A percentile compares a stretch with the other conserved stretches of the same genome.
Evolutionary conservation across 202 grass and related monocot genomes (phyloP).

Genomic region (Setaria viridis): DNA sequence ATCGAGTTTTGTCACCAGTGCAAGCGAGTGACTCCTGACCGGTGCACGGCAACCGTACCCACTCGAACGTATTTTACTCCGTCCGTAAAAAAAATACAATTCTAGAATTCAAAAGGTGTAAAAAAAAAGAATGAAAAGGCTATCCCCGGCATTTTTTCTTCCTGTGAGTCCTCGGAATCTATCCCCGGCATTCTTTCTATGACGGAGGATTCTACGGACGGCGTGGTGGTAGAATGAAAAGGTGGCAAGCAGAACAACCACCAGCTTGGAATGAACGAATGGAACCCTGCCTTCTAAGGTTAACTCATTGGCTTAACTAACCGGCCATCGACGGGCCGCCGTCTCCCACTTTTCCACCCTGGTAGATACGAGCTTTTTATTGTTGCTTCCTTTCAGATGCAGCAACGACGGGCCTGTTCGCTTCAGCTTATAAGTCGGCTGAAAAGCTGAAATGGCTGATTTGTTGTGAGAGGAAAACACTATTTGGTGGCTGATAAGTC

Average conservation of each 20-base stretch:
- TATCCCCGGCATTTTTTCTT: too few species aligned
- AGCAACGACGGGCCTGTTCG: background rate
- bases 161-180: too few species aligned
- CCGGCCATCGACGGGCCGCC: background rate
- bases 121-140: too few species aligned
- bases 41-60: background rate
- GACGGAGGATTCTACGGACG: background rate
- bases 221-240: background rate
- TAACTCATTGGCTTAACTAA: background rate
- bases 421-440: too few species aligned
- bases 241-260: background rate
- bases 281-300: conserved; percentile 47
- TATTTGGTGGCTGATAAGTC: too few species aligned
- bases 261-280: background rate
- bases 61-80: background rate
- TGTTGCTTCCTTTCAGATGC: background rate
- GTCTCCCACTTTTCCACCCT: too few species aligned
- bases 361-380: background rate
- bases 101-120: too few species aligned
- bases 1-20: conserved; percentile 12
- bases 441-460: too few species aligned
- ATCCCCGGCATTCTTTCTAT: too few species aligned
- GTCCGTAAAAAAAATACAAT: too few species aligned
- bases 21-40: conserved; percentile 19
- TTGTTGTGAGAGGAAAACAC: too few species aligned